Conservation (phyloP, 148 eudicot genomes). For the Fagopyrum tataricum region DNA sequence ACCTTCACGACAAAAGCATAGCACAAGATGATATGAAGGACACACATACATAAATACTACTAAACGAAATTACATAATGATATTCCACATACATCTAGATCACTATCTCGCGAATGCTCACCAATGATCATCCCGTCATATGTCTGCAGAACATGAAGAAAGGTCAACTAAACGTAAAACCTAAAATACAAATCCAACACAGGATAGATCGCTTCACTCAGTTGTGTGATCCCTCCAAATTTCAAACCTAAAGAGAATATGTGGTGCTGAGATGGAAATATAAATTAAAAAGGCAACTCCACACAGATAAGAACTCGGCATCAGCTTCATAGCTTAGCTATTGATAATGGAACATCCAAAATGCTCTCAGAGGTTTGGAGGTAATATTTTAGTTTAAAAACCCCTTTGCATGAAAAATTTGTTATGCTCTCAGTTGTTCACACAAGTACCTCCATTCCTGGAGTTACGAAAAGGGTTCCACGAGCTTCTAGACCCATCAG, state of each 20-base stretch:
- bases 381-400: background rate
- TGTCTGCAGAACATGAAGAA: conserved; percentile 37
- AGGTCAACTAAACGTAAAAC: conserved; percentile 11
- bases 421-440: too few species aligned
- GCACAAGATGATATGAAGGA: background rate
- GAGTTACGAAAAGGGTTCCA: conserved; percentile 79
- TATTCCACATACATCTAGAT: conserved; percentile 78
- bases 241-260: background rate
- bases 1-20: conserved; percentile 31
- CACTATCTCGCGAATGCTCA: conserved; percentile 90
- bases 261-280: background rate
- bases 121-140: conserved; percentile 99
- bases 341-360: background rate
- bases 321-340: background rate
- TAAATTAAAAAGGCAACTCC: background rate
- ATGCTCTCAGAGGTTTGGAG: background rate
- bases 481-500: conserved; percentile 92
- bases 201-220: background rate
- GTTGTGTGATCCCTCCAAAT: background rate
- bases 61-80: background rate
- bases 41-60: background rate
- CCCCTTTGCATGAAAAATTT: background rate
- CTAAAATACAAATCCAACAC: background rate
- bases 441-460: conserved; percentile 78
- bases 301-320: background rate